A percentile compares a stretch with the other conserved stretches of the same genome.
These are phyloP conservation scores for Beauveria bassiana DNA, from an alignment of 2,329 filamentous ascomycete genomes.

Conservation along the genomic window DNA sequence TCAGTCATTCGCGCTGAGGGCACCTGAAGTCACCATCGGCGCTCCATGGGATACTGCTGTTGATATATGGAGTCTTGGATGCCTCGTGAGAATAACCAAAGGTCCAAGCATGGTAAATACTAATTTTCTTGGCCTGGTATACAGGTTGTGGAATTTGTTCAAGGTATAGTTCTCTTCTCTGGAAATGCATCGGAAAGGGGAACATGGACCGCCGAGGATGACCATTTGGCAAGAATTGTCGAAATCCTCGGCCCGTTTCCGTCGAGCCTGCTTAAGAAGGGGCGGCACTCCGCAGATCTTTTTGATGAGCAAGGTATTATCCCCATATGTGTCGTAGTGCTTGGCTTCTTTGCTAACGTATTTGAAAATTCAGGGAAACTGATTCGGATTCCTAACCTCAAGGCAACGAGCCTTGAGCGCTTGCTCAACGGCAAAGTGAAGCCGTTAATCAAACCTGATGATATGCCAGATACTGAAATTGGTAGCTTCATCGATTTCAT, in stretches of 20 bases:
- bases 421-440: not conserved
- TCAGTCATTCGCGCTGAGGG: conserved; percentile 17
- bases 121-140: not conserved
- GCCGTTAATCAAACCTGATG: not conserved
- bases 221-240: not conserved
- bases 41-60: conserved; percentile 16
- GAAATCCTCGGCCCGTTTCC: not conserved
- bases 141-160: conserved; percentile 3
- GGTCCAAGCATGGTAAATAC: not conserved
- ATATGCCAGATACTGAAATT: not conserved
- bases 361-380: not conserved
- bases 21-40: conserved; percentile 19
- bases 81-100: not conserved
- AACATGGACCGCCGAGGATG: conserved; percentile 1
- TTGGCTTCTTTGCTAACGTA: not conserved
- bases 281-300: not conserved
- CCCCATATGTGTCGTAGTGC: not conserved
- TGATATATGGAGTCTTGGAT: conserved; percentile 20
- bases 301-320: not conserved
- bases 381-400: not conserved
- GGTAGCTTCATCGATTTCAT: not conserved
- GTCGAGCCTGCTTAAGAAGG: not conserved
- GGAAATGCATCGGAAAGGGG: not conserved
- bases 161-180: not conserved
- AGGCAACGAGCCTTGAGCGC: not conserved